These are phyloP conservation scores for Skeletonema grethae DNA, from an alignment of 108 stramenopile species.

Conservation along the genomic window DNA sequence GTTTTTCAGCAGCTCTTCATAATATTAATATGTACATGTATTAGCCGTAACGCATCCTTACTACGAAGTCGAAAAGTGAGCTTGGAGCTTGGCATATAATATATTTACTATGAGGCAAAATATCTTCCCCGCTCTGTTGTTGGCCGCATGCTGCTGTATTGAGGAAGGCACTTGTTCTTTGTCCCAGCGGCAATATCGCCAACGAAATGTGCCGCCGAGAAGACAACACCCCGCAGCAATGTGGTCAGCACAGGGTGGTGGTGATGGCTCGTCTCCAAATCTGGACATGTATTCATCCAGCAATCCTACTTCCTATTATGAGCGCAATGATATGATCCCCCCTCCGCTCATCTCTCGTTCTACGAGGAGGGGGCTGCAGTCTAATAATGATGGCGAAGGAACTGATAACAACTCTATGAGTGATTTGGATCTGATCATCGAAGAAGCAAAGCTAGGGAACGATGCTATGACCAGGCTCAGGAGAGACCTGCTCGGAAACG, in stretches of 20 bases:
- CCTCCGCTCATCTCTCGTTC: constrained; percentile 15
- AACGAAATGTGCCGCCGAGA: background rate
- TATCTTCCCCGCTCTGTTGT: too few species aligned
- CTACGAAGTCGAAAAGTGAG: too few species aligned
- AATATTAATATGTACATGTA: too few species aligned
- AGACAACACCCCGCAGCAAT: background rate
- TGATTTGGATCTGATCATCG: constrained; percentile 9
- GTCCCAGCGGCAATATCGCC: too few species aligned
- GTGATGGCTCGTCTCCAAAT: background rate
- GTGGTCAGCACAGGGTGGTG: background rate
- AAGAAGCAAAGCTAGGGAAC: background rate
- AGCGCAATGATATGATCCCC: background rate
- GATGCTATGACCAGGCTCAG: constrained; percentile 15
- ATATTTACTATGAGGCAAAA: too few species aligned
- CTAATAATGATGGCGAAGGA: background rate
- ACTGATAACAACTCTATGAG: background rate
- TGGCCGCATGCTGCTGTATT: too few species aligned
- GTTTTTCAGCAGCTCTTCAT: too few species aligned
- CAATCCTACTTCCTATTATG: constrained; percentile 6
- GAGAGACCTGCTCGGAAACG: constrained; percentile 11
- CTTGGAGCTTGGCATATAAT: too few species aligned
- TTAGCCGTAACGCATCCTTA: too few species aligned
- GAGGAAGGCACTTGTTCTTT: too few species aligned
- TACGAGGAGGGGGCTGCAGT: background rate
- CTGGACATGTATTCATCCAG: background rate